Base-by-base conservation (phyloP, 768 basidiomycete genomes). In the Suillus spraguei region DNA sequence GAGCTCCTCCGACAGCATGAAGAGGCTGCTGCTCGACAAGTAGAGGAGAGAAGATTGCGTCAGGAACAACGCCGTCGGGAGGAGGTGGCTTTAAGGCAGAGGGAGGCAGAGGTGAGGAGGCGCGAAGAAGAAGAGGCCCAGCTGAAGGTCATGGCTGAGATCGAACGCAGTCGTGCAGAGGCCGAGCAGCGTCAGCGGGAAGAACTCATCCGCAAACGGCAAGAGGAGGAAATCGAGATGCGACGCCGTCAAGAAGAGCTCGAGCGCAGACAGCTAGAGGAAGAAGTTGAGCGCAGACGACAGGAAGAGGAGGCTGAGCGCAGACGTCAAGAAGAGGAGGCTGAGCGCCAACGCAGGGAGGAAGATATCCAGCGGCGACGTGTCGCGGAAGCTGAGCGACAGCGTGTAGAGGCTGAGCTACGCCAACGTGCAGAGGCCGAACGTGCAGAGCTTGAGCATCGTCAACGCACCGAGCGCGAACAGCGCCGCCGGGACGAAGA, bases 401-500 rank as follows among this genome's bases (percentile, higher is more conserved):
- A 50, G 28, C 49, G 49, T 32, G 16, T 28, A n/a, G 52, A 53
- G 33, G 33, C 52, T n/a, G 52, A 53, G 52, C 52, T 53, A 7
- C 52, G 52, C 20, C 52, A 53, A n/a, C 52, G 52, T 35, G 52
- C 52, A 53, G 52, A 53, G 11, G 20, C 33, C 5, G 52, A 53
- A n/a, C 52, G 52, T 1, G 52, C 32, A 20, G 52, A 53, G 33
- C 33, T 53, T 53, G 52, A 53, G 33, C 52, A 56, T 1, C 55
- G 55, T 17, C 55, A 56, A 41, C 56, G 56, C 39, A 11, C 17
- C 11, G 56, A 58, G 24, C 56, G 56, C 3, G 56, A 58, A 32
- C 56, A 41, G 56, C 56, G 56, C 39, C 56, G 56, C 56, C 39
- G 38, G 11, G 56, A 58, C 28, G 56, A 58, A 41, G 56, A 58